Base-by-base conservation (phyloP, 805 yeast genomes). In the Metschnikowia noctiluminum region DNA sequence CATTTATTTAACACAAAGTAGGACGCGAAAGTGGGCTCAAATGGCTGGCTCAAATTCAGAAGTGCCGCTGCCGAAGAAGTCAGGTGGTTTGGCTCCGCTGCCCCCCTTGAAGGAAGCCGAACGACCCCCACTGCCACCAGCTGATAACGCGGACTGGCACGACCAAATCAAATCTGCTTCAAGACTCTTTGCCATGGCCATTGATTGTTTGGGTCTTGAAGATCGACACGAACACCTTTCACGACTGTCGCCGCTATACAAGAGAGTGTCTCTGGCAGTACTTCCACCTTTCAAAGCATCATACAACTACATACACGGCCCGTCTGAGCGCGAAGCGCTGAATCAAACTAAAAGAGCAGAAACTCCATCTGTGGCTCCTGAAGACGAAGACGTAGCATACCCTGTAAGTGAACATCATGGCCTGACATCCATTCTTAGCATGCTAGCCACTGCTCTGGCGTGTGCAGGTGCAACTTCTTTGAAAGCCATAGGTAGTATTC, bases 391-490 rank as follows among this genome's bases (percentile, higher is more conserved):
- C 45, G 53, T 58, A 15, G 73, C 72, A 1, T 42, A 38, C 7
- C 60, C 67, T 1, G 51, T 58, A 1, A 62, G 58, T 9, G 65
- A 59, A 10, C 50, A 53, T 43, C 53, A 54, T 16, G 61, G 65
- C 9, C 63, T 57, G 40, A 60, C 59, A 40, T 62, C 62, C 38
- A 58, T 70, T 26, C 46, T 68, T 28, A 60, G 62, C 50, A 51
- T 67, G 40, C 49, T 71, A 6, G 59, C 71, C 15, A 59, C 71
- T 1, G 62, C 71, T 0, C 62, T 61, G 39, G 58, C 69, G 6
- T 62, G 55, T 46, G 55, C 70, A 0, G 73, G 70, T 1, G 43
- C 63, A 7, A 58, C 60, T 1, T 42, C 55, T 15, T 46, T 56
- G 16, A 48, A 49, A 36, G 46, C 48, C 6, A 42, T 53, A 28